Conservation (phyloP, 208 protist genomes). For the Leptomonas seymouri region DNA sequence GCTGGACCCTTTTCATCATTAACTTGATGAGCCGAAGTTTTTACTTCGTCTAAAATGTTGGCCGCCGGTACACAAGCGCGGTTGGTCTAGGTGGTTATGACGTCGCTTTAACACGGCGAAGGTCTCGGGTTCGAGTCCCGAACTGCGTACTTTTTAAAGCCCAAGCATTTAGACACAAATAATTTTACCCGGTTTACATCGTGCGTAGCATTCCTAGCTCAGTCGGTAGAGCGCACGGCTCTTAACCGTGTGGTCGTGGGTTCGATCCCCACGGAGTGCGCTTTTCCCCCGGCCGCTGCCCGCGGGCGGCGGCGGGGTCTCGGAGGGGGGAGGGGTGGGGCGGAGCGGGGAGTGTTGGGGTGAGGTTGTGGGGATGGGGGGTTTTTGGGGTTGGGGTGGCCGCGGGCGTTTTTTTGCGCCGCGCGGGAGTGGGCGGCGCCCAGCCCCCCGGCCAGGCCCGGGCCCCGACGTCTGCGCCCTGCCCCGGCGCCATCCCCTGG, state of each 20-base stretch:
- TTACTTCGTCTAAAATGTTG: not conserved
- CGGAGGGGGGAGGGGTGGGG: too few species aligned
- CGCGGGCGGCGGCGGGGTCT: too few species aligned
- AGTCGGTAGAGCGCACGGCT: conserved; percentile 98
- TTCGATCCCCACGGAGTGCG: conserved; percentile 94
- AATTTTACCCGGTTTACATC: not conserved
- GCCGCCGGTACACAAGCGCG: conserved; percentile 40
- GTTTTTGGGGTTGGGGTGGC: too few species aligned
- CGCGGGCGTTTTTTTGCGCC: too few species aligned
- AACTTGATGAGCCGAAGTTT: too few species aligned
- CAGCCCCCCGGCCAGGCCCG: too few species aligned
- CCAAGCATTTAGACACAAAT: not conserved
- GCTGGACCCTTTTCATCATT: conserved; percentile 75
- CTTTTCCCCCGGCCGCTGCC: too few species aligned
- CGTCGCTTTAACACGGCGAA: conserved; percentile 94
- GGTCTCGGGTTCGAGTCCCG: conserved; percentile 91
- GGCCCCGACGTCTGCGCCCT: too few species aligned
- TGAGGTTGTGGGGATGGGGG: too few species aligned
- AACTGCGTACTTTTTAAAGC: conserved; percentile 73
- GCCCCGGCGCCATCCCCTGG: too few species aligned
- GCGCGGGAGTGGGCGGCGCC: too few species aligned
- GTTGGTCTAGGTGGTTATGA: conserved; percentile 94
- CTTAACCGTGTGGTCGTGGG: conserved; percentile 98
- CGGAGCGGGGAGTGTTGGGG: too few species aligned
- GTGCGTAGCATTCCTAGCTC: conserved; percentile 85